Conservation (phyloP, 2,329 filamentous ascomycete genomes). For the Sclerotinia trifoliorum region DNA sequence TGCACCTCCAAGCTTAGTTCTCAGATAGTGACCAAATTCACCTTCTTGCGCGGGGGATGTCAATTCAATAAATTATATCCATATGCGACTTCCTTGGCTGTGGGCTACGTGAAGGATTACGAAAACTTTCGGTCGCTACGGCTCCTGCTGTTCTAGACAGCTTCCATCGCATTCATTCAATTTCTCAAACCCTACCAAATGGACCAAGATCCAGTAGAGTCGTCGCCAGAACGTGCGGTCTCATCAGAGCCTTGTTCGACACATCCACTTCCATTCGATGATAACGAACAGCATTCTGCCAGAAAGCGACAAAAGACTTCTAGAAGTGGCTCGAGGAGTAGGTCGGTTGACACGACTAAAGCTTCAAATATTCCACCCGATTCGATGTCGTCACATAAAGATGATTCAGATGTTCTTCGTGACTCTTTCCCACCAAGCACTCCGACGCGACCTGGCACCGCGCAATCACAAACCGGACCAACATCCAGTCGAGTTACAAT, state of each 20-base stretch:
- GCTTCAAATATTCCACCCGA: conserved; percentile 29
- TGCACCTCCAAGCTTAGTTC: not conserved
- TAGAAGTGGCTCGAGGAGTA: conserved; percentile 53
- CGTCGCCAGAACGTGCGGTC: conserved; percentile 55
- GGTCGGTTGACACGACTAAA: conserved; percentile 47
- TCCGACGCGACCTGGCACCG: conserved; percentile 37
- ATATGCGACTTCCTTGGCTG: conserved; percentile 29
- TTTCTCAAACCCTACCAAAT: conserved; percentile 43
- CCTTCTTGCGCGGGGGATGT: not conserved
- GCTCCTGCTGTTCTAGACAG: conserved; percentile 24
- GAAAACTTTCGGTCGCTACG: conserved; percentile 30
- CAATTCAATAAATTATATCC: conserved; percentile 12
- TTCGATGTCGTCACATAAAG: conserved; percentile 26
- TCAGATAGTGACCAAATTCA: not conserved
- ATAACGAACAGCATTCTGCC: conserved; percentile 47
- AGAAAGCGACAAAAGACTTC: conserved; percentile 64
- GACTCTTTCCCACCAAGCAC: conserved; percentile 37
- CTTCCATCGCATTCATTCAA: conserved; percentile 49
- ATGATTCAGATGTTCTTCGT: conserved; percentile 39
- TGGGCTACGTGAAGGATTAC: conserved; percentile 24
- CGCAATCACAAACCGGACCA: conserved; percentile 43
- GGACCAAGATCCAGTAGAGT: conserved; percentile 38
- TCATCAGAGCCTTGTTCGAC: conserved; percentile 63
- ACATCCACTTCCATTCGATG: conserved; percentile 64
- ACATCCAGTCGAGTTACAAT: conserved; percentile 60